Evolutionary conservation across 306 rosid species (phyloP).

Genomic region (Trifolium repens): DNA sequence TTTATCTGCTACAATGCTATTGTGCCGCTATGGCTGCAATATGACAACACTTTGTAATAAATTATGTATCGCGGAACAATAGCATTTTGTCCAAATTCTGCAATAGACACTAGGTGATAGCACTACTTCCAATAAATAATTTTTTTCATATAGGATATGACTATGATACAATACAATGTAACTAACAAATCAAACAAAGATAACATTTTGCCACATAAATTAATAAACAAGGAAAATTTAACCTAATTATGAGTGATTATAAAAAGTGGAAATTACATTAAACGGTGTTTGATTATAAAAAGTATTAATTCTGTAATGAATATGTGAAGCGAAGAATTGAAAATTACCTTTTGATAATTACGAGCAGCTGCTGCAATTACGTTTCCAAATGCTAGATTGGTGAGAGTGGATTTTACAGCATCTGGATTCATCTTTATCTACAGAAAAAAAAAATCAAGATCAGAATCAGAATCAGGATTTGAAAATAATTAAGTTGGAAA

Average conservation of each 20-base stretch:
- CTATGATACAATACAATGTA: not conserved
- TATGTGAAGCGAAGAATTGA: slow-evolving; percentile 2
- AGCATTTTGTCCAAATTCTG: not conserved
- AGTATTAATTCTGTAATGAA: not conserved
- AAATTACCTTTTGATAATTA: slow-evolving; percentile 71
- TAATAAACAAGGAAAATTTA: not conserved
- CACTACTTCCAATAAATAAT: not conserved
- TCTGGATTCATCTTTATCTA: slow-evolving; percentile 73
- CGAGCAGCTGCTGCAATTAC: slow-evolving; percentile 95
- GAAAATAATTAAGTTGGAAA: not conserved
- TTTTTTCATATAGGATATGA: not conserved
- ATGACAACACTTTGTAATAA: not conserved
- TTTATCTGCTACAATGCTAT: not conserved
- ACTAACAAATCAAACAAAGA: slow-evolving; percentile 3
- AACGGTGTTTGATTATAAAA: not conserved
- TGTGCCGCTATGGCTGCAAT: not conserved
- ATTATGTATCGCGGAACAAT: not conserved
- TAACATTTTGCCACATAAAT: not conserved
- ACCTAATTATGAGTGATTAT: not conserved
- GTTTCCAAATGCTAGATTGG: slow-evolving; percentile 84
- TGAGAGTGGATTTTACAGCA: slow-evolving; percentile 77
- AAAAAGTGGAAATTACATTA: not conserved
- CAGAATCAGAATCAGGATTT: slow-evolving; percentile 6
- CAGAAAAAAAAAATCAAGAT: not conserved
- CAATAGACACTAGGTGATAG: not conserved